Evolutionary conservation across 106 monocot genomes (phyloP), one percentile per base, ranked within the genome.

Genomic region (Allium fistulosum): DNA sequence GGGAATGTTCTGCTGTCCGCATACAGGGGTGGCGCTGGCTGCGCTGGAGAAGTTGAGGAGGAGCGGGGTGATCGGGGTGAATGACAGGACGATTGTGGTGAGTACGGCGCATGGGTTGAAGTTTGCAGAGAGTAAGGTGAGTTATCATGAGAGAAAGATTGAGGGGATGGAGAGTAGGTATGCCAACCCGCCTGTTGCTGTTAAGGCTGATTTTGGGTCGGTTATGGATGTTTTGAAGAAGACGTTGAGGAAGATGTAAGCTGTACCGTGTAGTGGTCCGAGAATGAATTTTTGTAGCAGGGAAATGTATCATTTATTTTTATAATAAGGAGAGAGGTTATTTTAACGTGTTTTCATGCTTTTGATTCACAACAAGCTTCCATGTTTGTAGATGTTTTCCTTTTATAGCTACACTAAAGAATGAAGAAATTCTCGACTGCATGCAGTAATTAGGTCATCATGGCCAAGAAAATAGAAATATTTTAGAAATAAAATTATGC

Each of bases 101-200:
- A 96, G 95, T 67, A 96, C 95, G 7, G 95, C 95, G 2, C 95
- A 96, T 71, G 95, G 95, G 9, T 73, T 96, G 55, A 96, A 96
- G 74, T 96, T 96, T 61, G 76, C 95, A 0, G 91, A 96, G 71
- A 72, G 91, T 12, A 91, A 96, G 85, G 82, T 91, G 37, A 80
- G 75, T 28, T 96, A 96, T 73, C 96, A 96, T 67, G 80, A 83
- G 7, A 66, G 63, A 26, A 72, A 81, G 52, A 91, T 95, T 14
- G 58, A 53, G 1, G 81, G 84, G 57, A 86, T 92, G 88, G 58
- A 71, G 2, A 88, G 88, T 76, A 80, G 63, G 57, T 82, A 79
- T 62, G 75, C 88, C 0, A 96, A 96, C 66, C 96, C 91, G 7
- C 91, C 92, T 0, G 77, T 96, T 10, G 86, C 72, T n/a, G 96